phyloP scores from a whole-genome alignment of 345 rosid genomes.

The Pugionium dolabratum region DNA sequence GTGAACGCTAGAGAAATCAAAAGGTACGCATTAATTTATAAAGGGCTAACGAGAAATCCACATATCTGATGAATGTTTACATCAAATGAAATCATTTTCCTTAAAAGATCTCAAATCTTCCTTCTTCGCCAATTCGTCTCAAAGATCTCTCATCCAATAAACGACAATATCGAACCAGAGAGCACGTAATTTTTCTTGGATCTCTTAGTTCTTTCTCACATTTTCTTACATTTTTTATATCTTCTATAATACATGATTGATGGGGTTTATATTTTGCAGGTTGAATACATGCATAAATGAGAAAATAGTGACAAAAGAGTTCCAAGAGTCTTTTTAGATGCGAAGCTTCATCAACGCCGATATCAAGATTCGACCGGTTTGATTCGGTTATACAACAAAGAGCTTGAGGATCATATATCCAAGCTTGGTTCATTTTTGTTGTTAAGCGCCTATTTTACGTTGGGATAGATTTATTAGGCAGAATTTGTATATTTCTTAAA shows the following conservation, averaged over 20 bases:
- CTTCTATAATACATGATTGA: neutral
- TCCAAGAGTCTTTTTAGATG: constrained; percentile 54
- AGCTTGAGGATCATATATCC: constrained; percentile 46
- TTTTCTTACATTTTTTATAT: too few relatives aligned
- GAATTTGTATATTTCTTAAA: too few relatives aligned
- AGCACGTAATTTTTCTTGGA: constrained; percentile 74
- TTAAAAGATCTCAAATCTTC: too few relatives aligned
- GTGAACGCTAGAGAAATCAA: too few relatives aligned
- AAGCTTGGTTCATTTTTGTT: too few relatives aligned
- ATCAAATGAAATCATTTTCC: too few relatives aligned
- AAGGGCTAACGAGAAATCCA: too few relatives aligned
- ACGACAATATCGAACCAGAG: constrained; percentile 54
- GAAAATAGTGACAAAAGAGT: constrained; percentile 61
- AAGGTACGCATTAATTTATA: too few relatives aligned
- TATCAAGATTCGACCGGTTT: constrained; percentile 47
- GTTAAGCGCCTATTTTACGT: too few relatives aligned
- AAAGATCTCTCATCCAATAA: constrained; percentile 64
- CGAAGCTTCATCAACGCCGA: constrained; percentile 59
- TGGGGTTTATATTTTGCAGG: constrained; percentile 42
- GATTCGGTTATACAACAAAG: constrained; percentile 62
- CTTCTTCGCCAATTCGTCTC: constrained; percentile 55
- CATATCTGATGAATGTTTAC: too few relatives aligned
- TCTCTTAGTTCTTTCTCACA: constrained; percentile 59
- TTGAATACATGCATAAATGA: constrained; percentile 68
- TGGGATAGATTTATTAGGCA: too few relatives aligned